Base-by-base conservation (phyloP, 768 basidiomycete species). In the Lactarius deliciosus region DNA sequence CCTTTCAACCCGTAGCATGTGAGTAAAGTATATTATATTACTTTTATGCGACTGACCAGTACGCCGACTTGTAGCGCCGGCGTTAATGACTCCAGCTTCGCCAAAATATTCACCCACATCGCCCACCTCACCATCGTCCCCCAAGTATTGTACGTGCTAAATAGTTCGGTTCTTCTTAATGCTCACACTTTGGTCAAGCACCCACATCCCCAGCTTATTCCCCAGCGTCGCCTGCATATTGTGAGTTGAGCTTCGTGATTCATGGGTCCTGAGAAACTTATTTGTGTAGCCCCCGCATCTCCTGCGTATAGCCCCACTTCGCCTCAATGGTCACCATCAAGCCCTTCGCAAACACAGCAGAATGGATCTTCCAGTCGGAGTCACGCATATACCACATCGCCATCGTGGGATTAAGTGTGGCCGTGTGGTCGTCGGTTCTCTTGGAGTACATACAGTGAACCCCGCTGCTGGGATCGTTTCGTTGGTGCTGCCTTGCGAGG, bases 51-150 rank as follows among this genome's bases (percentile, higher is more conserved):
- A 10, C 41, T 65, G 68, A 40, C 72, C 59, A 63, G 66, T 68
- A 56, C 64, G 67, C n/a, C 5, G 38, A 56, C 66, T 62, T 61
- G 11, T 72, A 90, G 90, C 91, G 6, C 91, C 92, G 40, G 84
- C 86, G 28, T 88, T 91, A 63, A 84, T 90, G 81, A 95, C 94
- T 9, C 94, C 94, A 0, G 87, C 94, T 5, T 95, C 93, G 36
- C 94, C 94, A 8, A 92, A 89, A 73, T 97, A 95, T 77, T 95
- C 93, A 13, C 96, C 96, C 3, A 94, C 96, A 0, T 96, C 94
- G 4, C 96, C 96, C n/a, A 86, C 89, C 9, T 94, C 92, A 2
- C 95, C 95, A 0, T 85, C 95, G 3, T 96, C 94, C 41, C 96
- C 96, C 63, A 92, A 90, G 84, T 94, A 93, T 76, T 94, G 92